phyloP scores from a whole-genome alignment of 2,329 filamentous ascomycete species.

The Hymenoscyphus linearis region DNA sequence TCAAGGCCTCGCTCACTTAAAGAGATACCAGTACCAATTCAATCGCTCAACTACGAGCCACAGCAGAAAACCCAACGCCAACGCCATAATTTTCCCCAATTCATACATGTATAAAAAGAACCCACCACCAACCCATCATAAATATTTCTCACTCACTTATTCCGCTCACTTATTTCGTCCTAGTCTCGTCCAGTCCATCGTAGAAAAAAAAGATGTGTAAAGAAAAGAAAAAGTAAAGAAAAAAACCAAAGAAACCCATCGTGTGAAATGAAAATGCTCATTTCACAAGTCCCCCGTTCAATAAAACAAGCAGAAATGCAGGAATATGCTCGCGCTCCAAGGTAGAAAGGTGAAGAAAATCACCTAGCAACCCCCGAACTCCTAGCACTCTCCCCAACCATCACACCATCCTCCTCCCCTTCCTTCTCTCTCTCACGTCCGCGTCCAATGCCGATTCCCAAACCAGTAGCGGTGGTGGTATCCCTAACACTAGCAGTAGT shows the following conservation, averaged over 20 bases:
- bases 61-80: no score
- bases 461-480: slow-evolving; percentile 1
- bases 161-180: no score
- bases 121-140: neutral
- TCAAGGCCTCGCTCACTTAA: no score
- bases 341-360: slow-evolving; percentile 1
- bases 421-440: slow-evolving; percentile 38
- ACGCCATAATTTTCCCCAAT: neutral
- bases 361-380: slow-evolving; percentile 36
- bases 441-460: slow-evolving; percentile 11
- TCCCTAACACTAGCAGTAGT: slow-evolving; percentile 44
- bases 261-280: neutral
- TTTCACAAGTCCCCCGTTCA: no score
- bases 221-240: neutral
- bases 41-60: no score
- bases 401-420: slow-evolving; percentile 52
- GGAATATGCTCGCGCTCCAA: no score
- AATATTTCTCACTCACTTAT: neutral
- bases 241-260: neutral
- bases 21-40: no score
- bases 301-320: no score
- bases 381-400: slow-evolving; percentile 57
- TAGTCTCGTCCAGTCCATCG: no score
- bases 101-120: neutral
- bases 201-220: no score